phyloP scores from a whole-genome alignment of 1,139 yeast species.

The Geotrichum bryndzae region DNA sequence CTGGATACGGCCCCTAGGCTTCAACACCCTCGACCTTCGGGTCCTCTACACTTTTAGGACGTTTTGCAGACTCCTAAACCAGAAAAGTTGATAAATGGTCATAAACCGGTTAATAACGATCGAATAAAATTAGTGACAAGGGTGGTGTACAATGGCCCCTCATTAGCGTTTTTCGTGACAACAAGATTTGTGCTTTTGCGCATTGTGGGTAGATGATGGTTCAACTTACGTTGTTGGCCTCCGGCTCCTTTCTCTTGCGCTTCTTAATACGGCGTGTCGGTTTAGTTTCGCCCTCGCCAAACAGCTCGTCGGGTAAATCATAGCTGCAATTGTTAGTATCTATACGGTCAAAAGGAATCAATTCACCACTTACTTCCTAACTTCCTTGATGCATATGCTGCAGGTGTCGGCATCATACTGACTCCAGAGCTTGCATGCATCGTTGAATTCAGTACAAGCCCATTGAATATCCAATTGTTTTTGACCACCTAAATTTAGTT shows the following conservation, averaged over 20 bases:
- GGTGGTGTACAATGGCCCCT: neutral
- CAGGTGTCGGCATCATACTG: conserved; percentile 57
- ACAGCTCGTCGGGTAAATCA: conserved; percentile 82
- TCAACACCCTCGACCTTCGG: conserved; percentile 9
- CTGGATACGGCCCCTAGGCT: neutral
- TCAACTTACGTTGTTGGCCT: neutral
- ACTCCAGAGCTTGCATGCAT: conserved; percentile 68
- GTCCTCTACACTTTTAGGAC: conserved; percentile 10
- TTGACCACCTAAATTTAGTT: conserved; percentile 23
- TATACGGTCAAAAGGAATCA: neutral
- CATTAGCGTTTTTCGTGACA: neutral
- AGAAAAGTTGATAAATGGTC: neutral
- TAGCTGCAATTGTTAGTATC: conserved; percentile 33
- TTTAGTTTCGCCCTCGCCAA: conserved; percentile 67
- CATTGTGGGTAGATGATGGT: neutral
- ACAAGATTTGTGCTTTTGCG: neutral
- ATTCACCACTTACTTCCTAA: conserved; percentile 43
- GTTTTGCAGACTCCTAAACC: neutral
- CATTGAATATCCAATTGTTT: conserved; percentile 75
- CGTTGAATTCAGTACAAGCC: conserved; percentile 86
- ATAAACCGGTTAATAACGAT: neutral
- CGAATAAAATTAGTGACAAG: neutral
- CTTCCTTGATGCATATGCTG: conserved; percentile 61
- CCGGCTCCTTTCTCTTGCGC: conserved; percentile 40
- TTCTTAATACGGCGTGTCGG: conserved; percentile 53